Evolutionary conservation across 164 flowering plant genomes (phyloP).

Genomic region (Sedum album): DNA sequence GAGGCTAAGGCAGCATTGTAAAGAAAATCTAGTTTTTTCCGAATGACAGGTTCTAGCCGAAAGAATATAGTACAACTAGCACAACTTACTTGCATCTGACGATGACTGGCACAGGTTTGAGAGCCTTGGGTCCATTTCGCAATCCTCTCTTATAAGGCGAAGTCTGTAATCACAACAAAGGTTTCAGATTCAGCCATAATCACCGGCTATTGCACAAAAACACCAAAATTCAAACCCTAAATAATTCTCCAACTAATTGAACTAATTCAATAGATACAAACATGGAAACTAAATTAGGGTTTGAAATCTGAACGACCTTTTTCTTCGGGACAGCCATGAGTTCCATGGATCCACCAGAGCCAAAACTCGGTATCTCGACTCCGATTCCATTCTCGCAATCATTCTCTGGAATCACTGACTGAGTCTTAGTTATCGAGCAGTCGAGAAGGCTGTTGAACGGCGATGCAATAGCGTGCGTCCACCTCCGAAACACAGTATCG

Average conservation of each 20-base stretch:
- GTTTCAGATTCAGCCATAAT: neutral
- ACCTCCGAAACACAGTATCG: neutral
- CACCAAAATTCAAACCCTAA: neutral
- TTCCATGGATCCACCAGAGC: neutral
- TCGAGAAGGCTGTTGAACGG: neutral
- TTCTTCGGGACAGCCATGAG: conserved; percentile 74
- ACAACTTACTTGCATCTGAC: conserved; percentile 69
- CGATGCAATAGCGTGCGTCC: neutral
- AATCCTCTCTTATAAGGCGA: conserved; percentile 66
- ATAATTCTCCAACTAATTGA: neutral
- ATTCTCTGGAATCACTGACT: neutral
- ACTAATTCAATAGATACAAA: too few species aligned
- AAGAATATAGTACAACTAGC: neutral
- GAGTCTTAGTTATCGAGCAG: neutral
- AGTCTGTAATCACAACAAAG: conserved; percentile 35
- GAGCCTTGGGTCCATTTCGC: conserved; percentile 86
- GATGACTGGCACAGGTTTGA: conserved; percentile 81
- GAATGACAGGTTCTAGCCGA: too few species aligned
- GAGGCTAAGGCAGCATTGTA: neutral
- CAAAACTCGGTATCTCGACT: neutral
- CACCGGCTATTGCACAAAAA: neutral
- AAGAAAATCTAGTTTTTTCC: neutral
- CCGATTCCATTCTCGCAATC: neutral
- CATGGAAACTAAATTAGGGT: neutral
- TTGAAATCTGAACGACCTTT: conserved; percentile 29